These are phyloP conservation scores for Staphylotrichum longicolle DNA, from an alignment of 495 filamentous ascomycete genomes.

Conservation along the genomic window DNA sequence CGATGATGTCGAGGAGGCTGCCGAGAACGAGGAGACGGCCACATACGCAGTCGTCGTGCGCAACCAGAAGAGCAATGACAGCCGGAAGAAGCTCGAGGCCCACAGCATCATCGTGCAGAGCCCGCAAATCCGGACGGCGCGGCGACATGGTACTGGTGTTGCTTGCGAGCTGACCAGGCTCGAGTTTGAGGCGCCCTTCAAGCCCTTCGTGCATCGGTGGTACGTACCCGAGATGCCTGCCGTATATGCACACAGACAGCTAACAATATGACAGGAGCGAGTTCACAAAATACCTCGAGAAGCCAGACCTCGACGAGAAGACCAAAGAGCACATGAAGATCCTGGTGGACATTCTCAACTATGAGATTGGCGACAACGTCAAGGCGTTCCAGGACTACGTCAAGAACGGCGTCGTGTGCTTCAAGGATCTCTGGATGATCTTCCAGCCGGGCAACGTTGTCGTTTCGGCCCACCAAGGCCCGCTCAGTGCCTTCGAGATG, in stretches of 20 bases:
- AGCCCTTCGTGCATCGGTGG: constrained; percentile 69
- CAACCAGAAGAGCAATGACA: constrained; percentile 44
- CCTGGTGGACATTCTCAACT: constrained; percentile 53
- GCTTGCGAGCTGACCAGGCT: constrained; percentile 58
- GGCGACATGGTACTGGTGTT: too few relatives aligned
- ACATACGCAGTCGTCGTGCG: constrained; percentile 37
- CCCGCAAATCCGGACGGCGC: constrained; percentile 61
- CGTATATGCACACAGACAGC: background rate
- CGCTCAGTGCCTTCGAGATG: constrained; percentile 38
- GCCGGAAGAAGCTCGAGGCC: constrained; percentile 59
- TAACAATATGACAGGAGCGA: constrained; percentile 30
- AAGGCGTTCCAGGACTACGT: constrained; percentile 57
- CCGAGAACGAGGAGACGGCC: constrained; percentile 40
- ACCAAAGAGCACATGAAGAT: constrained; percentile 58
- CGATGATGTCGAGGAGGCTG: constrained; percentile 38
- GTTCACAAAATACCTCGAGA: constrained; percentile 46
- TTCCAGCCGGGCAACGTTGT: constrained; percentile 42
- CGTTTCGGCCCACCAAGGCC: constrained; percentile 31
- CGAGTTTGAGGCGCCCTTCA: constrained; percentile 59
- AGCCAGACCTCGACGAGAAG: constrained; percentile 47
- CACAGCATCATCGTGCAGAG: constrained; percentile 65
- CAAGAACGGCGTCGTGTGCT: constrained; percentile 58
- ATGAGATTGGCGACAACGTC: constrained; percentile 58
- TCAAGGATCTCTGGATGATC: constrained; percentile 50
- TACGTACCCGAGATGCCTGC: background rate